A percentile compares a stretch with the other conserved stretches of the same genome.
Conservation (phyloP, 2,329 filamentous ascomycete species). For the Grosmannia huntii region DNA sequence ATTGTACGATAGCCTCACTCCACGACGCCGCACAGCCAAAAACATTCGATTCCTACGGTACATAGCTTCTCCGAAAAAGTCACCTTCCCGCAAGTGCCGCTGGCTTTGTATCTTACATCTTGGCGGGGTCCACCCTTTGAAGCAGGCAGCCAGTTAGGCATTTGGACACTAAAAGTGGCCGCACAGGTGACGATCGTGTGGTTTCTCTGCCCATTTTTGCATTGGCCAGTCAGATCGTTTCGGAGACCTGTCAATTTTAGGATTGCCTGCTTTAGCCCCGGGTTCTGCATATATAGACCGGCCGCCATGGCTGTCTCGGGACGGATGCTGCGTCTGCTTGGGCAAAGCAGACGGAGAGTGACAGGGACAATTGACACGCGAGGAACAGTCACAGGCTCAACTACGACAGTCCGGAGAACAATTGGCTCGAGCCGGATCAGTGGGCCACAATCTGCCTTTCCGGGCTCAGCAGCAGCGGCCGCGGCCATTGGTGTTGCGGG, state of each 20-base stretch:
- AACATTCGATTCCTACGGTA: not conserved
- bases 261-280: too few species aligned
- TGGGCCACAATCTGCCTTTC: not conserved
- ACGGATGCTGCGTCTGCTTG: slow-evolving; percentile 9
- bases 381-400: not conserved
- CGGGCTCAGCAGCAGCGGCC: not conserved
- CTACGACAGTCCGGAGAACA: not conserved
- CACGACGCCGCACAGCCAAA: not conserved
- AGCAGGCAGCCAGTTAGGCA: not conserved
- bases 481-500: not conserved
- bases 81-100: not conserved
- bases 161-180: slow-evolving; percentile 4
- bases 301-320: slow-evolving; percentile 5
- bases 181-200: slow-evolving; percentile 11
- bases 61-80: not conserved
- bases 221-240: slow-evolving; percentile 1
- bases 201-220: slow-evolving; percentile 10
- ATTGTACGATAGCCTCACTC: too few species aligned
- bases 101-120: not conserved
- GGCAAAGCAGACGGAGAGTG: slow-evolving; percentile 13
- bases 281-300: not conserved
- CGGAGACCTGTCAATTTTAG: not conserved
- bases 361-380: not conserved
- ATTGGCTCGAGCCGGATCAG: not conserved
- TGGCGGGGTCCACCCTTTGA: not conserved